These are phyloP conservation scores for Arachis hypogaea DNA, from an alignment of 306 rosid species.

Conservation along the genomic window DNA sequence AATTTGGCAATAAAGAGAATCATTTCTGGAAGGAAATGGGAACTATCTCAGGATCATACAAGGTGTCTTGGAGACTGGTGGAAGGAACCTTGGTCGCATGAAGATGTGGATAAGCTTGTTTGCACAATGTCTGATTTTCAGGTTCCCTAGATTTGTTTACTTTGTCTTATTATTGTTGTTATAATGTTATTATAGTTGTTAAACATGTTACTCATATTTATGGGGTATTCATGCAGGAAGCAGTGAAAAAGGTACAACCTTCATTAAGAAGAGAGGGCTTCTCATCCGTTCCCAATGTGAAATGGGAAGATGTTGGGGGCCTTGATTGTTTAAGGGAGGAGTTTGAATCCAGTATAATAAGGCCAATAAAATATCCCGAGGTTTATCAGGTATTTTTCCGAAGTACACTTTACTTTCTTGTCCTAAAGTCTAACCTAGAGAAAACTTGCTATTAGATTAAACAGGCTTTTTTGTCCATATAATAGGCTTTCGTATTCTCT, in stretches of 20 bases:
- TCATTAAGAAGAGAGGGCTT: conserved; percentile 93
- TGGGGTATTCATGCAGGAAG: conserved; percentile 60
- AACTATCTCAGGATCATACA: conserved; percentile 40
- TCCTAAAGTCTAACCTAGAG: background rate
- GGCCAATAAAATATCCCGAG: conserved; percentile 69
- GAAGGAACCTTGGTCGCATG: conserved; percentile 69
- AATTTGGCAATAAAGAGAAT: conserved; percentile 79
- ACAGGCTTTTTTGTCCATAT: conserved; percentile 1
- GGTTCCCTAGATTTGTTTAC: conserved; percentile 47
- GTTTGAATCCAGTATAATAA: conserved; percentile 61
- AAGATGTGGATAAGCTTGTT: conserved; percentile 67
- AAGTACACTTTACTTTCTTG: background rate
- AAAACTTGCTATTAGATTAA: conserved; percentile 1
- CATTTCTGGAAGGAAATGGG: conserved; percentile 55
- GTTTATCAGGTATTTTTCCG: conserved; percentile 58
- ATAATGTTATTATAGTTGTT: background rate
- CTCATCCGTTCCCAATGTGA: conserved; percentile 76
- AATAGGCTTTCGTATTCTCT: background rate
- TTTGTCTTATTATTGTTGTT: background rate
- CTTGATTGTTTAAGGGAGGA: conserved; percentile 66
- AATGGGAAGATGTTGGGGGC: conserved; percentile 97
- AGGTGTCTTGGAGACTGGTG: conserved; percentile 55
- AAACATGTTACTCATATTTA: background rate
- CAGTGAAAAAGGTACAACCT: conserved; percentile 78
- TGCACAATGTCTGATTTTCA: conserved; percentile 85